These are phyloP conservation scores for Candida sanyiensis DNA, from an alignment of 805 yeast species.

Conservation along the genomic window DNA sequence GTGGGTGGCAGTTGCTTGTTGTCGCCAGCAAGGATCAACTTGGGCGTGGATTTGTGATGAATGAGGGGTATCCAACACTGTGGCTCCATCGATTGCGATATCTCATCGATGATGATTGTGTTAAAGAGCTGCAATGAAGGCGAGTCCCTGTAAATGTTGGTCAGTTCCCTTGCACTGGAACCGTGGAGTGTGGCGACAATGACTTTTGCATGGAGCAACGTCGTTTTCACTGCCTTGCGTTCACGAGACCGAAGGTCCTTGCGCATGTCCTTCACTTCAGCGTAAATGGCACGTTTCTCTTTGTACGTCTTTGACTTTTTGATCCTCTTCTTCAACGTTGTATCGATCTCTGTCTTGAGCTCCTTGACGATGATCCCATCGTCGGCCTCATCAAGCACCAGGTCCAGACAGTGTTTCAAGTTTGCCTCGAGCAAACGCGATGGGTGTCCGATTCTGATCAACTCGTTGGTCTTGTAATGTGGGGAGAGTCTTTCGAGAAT, in stretches of 20 bases:
- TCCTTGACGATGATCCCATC: conserved; percentile 60
- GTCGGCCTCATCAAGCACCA: conserved; percentile 53
- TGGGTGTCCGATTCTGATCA: conserved; percentile 92
- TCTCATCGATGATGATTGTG: conserved; percentile 88
- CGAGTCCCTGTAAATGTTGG: conserved; percentile 38
- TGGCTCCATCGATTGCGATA: conserved; percentile 89
- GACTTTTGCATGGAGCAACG: conserved; percentile 57
- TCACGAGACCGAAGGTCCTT: conserved; percentile 69
- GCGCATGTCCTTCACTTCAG: conserved; percentile 59
- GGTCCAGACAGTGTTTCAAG: conserved; percentile 69
- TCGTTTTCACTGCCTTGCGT: conserved; percentile 50
- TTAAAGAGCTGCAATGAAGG: conserved; percentile 47
- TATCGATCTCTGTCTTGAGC: conserved; percentile 64
- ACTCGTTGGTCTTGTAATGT: conserved; percentile 36
- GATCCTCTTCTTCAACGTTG: conserved; percentile 41
- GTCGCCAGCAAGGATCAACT: conserved; percentile 85
- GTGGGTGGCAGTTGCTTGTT: conserved; percentile 91
- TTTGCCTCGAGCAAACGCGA: conserved; percentile 67
- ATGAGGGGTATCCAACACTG: conserved; percentile 94
- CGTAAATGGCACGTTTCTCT: conserved; percentile 64
- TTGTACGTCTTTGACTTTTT: conserved; percentile 57
- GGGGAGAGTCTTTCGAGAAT: conserved; percentile 63
- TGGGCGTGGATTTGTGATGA: conserved; percentile 46
- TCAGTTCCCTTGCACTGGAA: conserved; percentile 66
- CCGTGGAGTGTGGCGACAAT: conserved; percentile 86